A percentile compares a stretch with the other conserved stretches of the same genome.
These are phyloP conservation scores for Scalesia atractyloides DNA, from an alignment of 129 eudicot species.

Conservation along the genomic window DNA sequence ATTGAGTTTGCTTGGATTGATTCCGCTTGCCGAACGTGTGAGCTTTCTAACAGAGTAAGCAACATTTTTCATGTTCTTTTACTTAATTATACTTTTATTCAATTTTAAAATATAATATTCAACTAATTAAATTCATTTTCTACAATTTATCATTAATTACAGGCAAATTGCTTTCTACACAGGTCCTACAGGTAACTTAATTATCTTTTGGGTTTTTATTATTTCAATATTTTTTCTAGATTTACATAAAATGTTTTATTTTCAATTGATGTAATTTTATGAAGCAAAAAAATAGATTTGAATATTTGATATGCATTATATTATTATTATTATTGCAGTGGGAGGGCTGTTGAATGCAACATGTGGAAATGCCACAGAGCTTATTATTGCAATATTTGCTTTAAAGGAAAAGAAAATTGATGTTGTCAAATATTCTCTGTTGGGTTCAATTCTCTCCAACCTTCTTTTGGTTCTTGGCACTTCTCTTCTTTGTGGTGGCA, in stretches of 20 bases:
- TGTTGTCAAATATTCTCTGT: constrained; percentile 81
- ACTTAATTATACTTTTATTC: neutral
- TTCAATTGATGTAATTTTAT: neutral
- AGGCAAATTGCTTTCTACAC: constrained; percentile 88
- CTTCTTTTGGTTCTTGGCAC: constrained; percentile 96
- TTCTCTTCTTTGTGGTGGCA: constrained; percentile 92
- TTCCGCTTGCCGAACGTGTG: constrained; percentile 85
- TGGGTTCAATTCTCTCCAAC: constrained; percentile 93
- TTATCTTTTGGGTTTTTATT: neutral
- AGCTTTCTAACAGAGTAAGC: constrained; percentile 91
- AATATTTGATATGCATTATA: too few relatives aligned
- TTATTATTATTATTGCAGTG: constrained; percentile 41
- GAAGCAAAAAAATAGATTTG: too few relatives aligned
- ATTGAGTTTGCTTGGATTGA: constrained; percentile 80
- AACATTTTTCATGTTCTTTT: neutral
- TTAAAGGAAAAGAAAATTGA: constrained; percentile 64
- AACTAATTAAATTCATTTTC: neutral
- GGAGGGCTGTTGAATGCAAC: constrained; percentile 97
- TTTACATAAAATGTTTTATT: too few relatives aligned
- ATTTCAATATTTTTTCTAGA: neutral
- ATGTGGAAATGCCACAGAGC: constrained; percentile 95
- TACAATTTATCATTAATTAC: constrained; percentile 10
- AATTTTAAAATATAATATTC: neutral
- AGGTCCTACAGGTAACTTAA: constrained; percentile 76
- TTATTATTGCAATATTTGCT: constrained; percentile 87